Conservation (phyloP, 2,329 filamentous ascomycete species). For the Fusarium phyllophilum region DNA sequence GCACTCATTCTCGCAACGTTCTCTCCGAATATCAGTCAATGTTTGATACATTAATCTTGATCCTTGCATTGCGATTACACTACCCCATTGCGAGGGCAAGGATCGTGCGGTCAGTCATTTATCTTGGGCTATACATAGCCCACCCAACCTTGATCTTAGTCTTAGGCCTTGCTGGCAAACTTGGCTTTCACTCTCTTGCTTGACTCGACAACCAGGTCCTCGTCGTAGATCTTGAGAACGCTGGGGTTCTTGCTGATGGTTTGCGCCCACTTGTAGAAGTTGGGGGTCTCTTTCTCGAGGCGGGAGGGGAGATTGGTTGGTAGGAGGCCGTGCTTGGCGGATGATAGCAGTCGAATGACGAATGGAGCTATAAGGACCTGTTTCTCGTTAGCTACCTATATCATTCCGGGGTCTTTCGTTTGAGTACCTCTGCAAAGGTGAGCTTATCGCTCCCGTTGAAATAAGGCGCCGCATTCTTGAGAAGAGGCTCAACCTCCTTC, state of each 20-base stretch:
- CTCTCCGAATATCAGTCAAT: neutral
- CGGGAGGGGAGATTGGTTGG: constrained; percentile 58
- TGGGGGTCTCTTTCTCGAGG: constrained; percentile 67
- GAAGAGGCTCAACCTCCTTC: constrained; percentile 79
- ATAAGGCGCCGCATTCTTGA: constrained; percentile 67
- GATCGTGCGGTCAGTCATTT: neutral
- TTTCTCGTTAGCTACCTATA: neutral
- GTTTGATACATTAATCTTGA: constrained; percentile 7
- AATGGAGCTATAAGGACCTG: constrained; percentile 74
- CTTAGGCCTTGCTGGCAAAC: constrained; percentile 13
- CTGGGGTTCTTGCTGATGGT: constrained; percentile 70
- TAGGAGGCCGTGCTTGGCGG: constrained; percentile 64
- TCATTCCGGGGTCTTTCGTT: constrained; percentile 14
- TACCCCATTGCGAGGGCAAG: neutral
- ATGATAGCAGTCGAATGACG: constrained; percentile 67
- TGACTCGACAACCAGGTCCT: constrained; percentile 45
- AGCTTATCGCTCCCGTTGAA: constrained; percentile 72
- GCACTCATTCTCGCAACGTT: neutral
- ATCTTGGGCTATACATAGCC: constrained; percentile 2
- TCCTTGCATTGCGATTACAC: constrained; percentile 2
- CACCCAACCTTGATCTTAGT: neutral
- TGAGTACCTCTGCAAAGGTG: constrained; percentile 76
- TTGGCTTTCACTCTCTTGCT: constrained; percentile 37
- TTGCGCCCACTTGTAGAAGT: constrained; percentile 74
- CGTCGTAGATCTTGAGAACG: constrained; percentile 71